Percentiles rank a stretch among this genome's conserved stretches.
Conservation (phyloP, 768 basidiomycete genomes). For the Russula lepida region DNA sequence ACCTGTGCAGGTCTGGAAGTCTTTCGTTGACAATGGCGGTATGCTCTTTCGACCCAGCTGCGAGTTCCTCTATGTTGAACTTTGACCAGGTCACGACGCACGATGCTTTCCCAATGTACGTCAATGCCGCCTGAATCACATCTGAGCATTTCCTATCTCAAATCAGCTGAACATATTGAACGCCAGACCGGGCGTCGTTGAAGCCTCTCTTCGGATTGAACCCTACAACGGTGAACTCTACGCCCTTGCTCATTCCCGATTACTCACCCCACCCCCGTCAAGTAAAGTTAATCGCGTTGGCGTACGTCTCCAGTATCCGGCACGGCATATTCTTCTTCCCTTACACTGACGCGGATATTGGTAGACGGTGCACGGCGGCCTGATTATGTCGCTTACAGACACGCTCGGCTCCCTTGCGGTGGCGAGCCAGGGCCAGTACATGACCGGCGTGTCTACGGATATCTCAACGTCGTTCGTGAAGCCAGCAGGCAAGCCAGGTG, state of each 20-base stretch:
- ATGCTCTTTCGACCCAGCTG: conserved; percentile 16
- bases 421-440: conserved; percentile 70
- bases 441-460: conserved; percentile 85
- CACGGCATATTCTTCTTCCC: not conserved
- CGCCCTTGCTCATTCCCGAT: not conserved
- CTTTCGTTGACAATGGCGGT: conserved; percentile 72
- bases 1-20: conserved; percentile 63
- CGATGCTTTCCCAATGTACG: conserved; percentile 73
- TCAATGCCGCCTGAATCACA: not conserved
- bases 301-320: conserved; percentile 35
- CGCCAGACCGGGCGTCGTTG: conserved; percentile 64
- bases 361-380: conserved; percentile 67
- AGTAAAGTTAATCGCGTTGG: conserved; percentile 71
- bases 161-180: conserved; percentile 51
- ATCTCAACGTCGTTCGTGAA: conserved; percentile 70
- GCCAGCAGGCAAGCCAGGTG: conserved; percentile 65
- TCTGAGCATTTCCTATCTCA: not conserved
- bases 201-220: conserved; percentile 64
- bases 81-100: conserved; percentile 58
- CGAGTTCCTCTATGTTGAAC: no score
- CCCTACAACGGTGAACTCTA: conserved; percentile 55
- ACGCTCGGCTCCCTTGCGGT: conserved; percentile 81
- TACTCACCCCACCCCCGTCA: not conserved
- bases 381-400: conserved; percentile 75
- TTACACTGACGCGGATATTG: not conserved